Conservation (phyloP, 75 land plant species). For the Pseudotsuga menziesii region DNA sequence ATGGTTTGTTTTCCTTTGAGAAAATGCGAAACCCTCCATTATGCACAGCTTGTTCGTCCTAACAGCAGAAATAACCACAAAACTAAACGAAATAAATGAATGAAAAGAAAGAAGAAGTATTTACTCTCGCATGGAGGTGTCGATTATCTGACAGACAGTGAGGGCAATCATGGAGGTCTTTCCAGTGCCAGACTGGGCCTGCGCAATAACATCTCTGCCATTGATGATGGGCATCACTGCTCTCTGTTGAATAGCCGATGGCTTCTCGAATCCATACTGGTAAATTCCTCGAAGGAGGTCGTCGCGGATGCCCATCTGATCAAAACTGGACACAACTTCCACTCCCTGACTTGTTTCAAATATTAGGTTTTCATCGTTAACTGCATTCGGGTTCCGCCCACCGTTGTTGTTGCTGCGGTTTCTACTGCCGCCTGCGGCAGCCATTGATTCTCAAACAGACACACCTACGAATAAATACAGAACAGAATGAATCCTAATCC, state of each 20-base stretch:
- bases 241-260: conserved; percentile 96
- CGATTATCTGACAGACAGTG: conserved; percentile 84
- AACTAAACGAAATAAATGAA: background rate
- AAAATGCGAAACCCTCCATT: no score
- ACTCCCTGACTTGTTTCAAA: conserved; percentile 93
- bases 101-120: background rate
- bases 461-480: no score
- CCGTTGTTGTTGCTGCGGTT: conserved; percentile 19
- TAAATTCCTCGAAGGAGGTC: conserved; percentile 90
- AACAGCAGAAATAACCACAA: no score
- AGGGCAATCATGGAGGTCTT: conserved; percentile 98
- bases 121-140: conserved; percentile 74
- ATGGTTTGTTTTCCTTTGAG: no score
- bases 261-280: conserved; percentile 91
- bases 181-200: conserved; percentile 98
- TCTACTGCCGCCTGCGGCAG: conserved; percentile 13
- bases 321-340: conserved; percentile 72
- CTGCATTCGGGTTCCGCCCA: conserved; percentile 18
- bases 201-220: conserved; percentile 93
- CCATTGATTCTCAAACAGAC: background rate
- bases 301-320: conserved; percentile 85
- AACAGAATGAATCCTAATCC: no score
- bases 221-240: conserved; percentile 82
- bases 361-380: conserved; percentile 48
- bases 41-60: no score